Evolutionary conservation across 345 rosid species (phyloP).

Genomic region (Pseudoturritis turrita): DNA sequence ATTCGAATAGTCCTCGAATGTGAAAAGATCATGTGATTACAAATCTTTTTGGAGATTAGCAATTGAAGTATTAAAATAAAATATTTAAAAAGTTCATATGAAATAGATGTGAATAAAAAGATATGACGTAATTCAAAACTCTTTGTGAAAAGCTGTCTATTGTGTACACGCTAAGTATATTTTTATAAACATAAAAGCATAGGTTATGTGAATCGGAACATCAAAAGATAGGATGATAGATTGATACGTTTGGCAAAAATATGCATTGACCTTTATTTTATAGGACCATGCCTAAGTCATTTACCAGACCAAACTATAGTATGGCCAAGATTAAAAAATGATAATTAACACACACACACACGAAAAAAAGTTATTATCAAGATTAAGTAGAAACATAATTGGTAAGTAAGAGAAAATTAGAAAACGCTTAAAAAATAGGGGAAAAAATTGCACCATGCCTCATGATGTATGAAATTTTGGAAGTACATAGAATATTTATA

Average conservation of each 20-base stretch:
- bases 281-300: slow-evolving; percentile 9
- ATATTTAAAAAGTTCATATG: not conserved
- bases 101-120: not conserved
- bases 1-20: slow-evolving; percentile 3
- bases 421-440: not conserved
- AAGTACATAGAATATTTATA: not conserved
- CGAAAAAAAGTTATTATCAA: not conserved
- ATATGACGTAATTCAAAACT: not conserved
- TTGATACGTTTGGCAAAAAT: slow-evolving; percentile 14
- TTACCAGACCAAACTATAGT: not conserved
- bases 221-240: not conserved
- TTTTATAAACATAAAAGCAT: slow-evolving; percentile 7
- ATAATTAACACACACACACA: no score
- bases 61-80: not conserved
- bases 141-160: slow-evolving; percentile 7
- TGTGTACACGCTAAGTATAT: slow-evolving; percentile 24
- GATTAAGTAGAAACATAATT: not conserved
- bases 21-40: not conserved
- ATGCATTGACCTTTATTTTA: not conserved
- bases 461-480: not conserved
- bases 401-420: not conserved
- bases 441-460: not conserved
- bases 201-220: slow-evolving; percentile 11
- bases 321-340: not conserved
- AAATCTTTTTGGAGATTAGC: slow-evolving; percentile 11